Evolutionary conservation across 768 basidiomycete genomes (phyloP).

Genomic region (Trichaptum fuscoviolaceum): DNA sequence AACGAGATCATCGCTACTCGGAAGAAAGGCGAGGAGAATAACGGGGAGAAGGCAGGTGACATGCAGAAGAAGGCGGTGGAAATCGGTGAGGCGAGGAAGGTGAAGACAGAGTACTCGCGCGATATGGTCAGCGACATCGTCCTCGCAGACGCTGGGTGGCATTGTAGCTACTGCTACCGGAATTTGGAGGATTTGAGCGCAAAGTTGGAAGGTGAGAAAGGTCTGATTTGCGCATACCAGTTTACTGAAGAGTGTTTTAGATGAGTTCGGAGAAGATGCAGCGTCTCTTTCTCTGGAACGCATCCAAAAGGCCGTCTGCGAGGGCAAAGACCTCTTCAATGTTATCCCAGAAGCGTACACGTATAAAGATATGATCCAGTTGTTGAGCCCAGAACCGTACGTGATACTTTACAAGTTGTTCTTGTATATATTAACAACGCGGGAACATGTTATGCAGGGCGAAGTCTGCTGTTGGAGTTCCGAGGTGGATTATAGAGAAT

Average conservation of each 20-base stretch:
- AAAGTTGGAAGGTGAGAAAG: conserved; percentile 39
- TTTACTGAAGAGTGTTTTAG: not conserved
- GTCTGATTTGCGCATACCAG: not conserved
- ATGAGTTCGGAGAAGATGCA: not conserved
- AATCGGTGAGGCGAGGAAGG: not conserved
- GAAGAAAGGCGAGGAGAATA: not conserved
- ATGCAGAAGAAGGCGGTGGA: not conserved
- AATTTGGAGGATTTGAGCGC: conserved; percentile 50
- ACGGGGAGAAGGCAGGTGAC: not conserved
- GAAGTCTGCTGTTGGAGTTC: conserved; percentile 45
- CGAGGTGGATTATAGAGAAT: conserved; percentile 46
- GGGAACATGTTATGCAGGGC: conserved; percentile 29
- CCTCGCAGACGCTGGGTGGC: conserved; percentile 63
- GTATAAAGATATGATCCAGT: conserved; percentile 49
- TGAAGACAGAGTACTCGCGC: conserved; percentile 3
- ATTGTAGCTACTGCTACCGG: conserved; percentile 64
- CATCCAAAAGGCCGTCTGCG: conserved; percentile 55
- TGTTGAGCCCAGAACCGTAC: conserved; percentile 49
- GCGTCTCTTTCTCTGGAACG: conserved; percentile 26
- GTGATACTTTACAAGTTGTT: conserved; percentile 15
- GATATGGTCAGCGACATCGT: conserved; percentile 33
- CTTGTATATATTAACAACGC: not conserved
- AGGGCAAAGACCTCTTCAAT: conserved; percentile 56
- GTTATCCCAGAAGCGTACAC: conserved; percentile 59
- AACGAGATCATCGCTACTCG: not conserved